Evolutionary conservation across 192 early-diverging fungal species (phyloP).

Genomic region (Rhizophlyctis rosea): DNA sequence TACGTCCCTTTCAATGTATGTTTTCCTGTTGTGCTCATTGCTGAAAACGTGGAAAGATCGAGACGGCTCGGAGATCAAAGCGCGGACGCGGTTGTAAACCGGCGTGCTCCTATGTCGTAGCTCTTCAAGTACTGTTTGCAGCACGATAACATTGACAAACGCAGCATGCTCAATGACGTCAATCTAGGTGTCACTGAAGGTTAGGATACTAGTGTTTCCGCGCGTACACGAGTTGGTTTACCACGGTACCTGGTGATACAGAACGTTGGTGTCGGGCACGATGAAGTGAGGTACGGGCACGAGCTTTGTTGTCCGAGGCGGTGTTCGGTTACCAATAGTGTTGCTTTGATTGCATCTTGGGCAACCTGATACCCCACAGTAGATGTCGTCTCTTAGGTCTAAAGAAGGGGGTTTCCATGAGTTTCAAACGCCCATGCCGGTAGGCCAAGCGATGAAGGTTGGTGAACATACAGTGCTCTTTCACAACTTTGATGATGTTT

Average conservation of each 20-base stretch:
- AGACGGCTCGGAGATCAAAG: conserved; percentile 67
- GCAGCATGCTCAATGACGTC: conserved; percentile 89
- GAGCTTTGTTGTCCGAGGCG: conserved; percentile 41
- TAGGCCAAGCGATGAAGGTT: conserved; percentile 4
- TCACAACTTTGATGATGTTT: conserved; percentile 88
- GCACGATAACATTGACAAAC: conserved; percentile 85
- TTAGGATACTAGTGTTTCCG: neutral
- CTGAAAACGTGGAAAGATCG: conserved; percentile 89
- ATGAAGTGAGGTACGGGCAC: conserved; percentile 63
- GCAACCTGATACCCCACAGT: conserved; percentile 71
- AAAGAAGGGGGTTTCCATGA: conserved; percentile 13
- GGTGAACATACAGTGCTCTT: conserved; percentile 73
- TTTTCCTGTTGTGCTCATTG: conserved; percentile 90
- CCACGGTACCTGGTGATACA: conserved; percentile 41
- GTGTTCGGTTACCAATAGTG: conserved; percentile 39
- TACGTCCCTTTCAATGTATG: conserved; percentile 76
- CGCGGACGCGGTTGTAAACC: conserved; percentile 76
- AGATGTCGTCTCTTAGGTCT: conserved; percentile 91
- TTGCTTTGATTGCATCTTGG: conserved; percentile 13
- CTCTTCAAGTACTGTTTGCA: conserved; percentile 94
- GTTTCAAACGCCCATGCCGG: neutral
- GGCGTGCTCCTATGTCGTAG: conserved; percentile 76
- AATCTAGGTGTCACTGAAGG: conserved; percentile 51
- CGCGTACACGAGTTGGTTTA: neutral
- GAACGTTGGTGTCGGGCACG: conserved; percentile 94